phyloP scores from a whole-genome alignment of 371 early-diverging fungal genomes.

The Funneliformis caledonium region DNA sequence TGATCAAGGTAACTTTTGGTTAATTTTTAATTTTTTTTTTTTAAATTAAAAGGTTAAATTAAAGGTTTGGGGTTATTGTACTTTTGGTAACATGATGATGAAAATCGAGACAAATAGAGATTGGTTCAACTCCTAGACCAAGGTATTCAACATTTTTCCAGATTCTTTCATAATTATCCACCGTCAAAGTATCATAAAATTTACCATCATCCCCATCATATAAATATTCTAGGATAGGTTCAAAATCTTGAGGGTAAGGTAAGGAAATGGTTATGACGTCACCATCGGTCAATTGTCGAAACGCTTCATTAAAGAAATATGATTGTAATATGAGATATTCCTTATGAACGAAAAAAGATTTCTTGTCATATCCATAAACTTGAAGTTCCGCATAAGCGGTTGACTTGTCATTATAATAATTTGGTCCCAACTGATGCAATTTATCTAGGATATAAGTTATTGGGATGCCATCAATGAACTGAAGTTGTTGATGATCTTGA shows the following conservation, averaged over 20 bases:
- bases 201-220: conserved; percentile 34
- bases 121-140: conserved; percentile 9
- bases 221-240: conserved; percentile 35
- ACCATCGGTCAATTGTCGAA: conserved; percentile 12
- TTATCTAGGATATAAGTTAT: conserved; percentile 25
- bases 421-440: conserved; percentile 32
- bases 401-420: conserved; percentile 15
- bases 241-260: conserved; percentile 25
- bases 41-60: no score
- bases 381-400: conserved; percentile 35
- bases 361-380: conserved; percentile 11
- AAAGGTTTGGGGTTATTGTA: no score
- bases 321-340: conserved; percentile 37
- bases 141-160: conserved; percentile 37
- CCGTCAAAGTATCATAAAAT: conserved; percentile 16
- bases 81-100: conserved; percentile 1
- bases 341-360: conserved; percentile 31
- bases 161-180: conserved; percentile 27
- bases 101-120: conserved; percentile 14
- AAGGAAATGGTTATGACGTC: conserved; percentile 28
- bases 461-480: conserved; percentile 3
- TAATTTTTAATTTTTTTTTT: no score
- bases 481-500: background rate
- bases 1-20: no score
- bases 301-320: conserved; percentile 28